phyloP scores from a whole-genome alignment of 129 eudicot species.

The Flaveria bidentis region DNA sequence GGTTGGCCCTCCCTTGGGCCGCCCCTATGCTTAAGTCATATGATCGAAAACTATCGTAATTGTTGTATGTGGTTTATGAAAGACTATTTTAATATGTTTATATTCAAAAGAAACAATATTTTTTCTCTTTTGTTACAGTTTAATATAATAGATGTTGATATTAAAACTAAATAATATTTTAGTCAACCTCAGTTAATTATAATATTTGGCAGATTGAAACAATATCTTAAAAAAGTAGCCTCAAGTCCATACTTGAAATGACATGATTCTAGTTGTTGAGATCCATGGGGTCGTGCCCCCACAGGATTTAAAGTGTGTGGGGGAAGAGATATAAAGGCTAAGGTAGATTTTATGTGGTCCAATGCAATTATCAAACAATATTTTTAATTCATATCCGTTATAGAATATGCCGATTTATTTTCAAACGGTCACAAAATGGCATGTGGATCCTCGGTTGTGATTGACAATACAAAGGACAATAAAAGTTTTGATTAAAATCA shows the following conservation, averaged over 20 bases:
- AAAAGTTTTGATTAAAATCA: no score
- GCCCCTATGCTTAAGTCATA: no score
- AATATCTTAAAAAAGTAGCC: neutral
- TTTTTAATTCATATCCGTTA: neutral
- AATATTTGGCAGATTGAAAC: neutral
- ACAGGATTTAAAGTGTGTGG: neutral
- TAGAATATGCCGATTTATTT: constrained; percentile 5
- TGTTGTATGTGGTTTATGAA: no score
- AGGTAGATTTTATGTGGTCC: constrained; percentile 22
- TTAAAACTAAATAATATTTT: no score
- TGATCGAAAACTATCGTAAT: no score
- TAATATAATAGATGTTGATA: no score
- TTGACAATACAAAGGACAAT: neutral
- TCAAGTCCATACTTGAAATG: neutral
- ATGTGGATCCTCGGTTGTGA: neutral
- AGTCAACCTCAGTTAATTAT: no score
- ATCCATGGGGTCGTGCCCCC: neutral
- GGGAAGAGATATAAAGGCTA: neutral
- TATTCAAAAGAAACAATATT: no score
- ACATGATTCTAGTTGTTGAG: neutral
- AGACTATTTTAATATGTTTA: no score
- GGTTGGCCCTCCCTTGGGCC: no score
- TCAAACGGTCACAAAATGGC: neutral
- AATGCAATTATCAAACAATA: neutral
- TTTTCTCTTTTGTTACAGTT: no score